Base-by-base conservation (phyloP, 2,329 filamentous ascomycete species). In the Aspergillus novofumigatus region DNA sequence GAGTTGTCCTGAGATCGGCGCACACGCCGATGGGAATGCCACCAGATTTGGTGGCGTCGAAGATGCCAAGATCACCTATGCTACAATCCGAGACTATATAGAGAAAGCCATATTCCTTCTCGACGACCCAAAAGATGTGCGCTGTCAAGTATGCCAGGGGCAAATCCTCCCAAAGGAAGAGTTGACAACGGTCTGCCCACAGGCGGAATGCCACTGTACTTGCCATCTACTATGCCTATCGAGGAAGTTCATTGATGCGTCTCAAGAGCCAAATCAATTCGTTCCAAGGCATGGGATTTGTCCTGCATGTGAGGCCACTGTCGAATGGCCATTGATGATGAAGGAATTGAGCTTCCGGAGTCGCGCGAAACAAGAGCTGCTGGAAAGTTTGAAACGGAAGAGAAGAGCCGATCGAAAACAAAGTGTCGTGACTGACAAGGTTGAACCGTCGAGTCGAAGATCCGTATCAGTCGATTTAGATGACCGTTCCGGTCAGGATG, bases 301-400 rank as follows among this genome's bases (percentile, higher is more conserved):
- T 74, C 91, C 91, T 0, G 76, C 76, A 21, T 97, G 93, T 68
- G 74, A 80, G 1, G 78, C 78, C 0, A 72, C 78, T 4, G 75
- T 92, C 1, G 71, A 79, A 52, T 97, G 93, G 93, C 79, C 81
- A 0, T 83, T 89, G 50, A 84, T 97, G 75, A 88, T 95, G 77
- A 92, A 86, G 69, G 92, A 96, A 69, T 74, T 96, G 64, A 94
- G 83, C 52, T 75, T 96, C 51, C 82, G 93, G 32, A 78, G 84
- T 38, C 82, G 90, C 25, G 92, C 88, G 0, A 74, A 81, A 54
- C 88, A 88, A 56, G 88, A 92, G 62, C 77, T 92, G 1, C 82
- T 86, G 44, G 51, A 53, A 20, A 85, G 85, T 62, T 66, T 96
- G 26, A 79, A 91, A 64, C 90, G 85, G 70, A 75, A 76, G 57